Conservation (phyloP, 257 asterid species). For the Solanum gracilifrons region DNA sequence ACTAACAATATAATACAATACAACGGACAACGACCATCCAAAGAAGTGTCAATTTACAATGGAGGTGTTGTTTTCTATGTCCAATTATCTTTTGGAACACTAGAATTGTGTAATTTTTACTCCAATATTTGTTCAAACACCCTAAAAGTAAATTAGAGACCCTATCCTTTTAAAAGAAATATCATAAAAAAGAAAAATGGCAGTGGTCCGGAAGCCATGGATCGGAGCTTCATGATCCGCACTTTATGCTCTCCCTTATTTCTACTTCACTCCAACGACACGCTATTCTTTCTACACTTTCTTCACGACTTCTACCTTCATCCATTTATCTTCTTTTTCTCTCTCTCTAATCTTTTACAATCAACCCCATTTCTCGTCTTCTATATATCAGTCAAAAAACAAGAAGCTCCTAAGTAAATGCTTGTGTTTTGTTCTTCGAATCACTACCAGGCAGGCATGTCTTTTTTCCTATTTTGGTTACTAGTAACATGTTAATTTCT, state of each 20-base stretch:
- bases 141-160: not conserved
- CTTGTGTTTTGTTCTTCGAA: constrained; percentile 13
- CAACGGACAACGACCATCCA: no score
- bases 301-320: constrained; percentile 5
- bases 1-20: no score
- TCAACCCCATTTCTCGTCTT: not conserved
- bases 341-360: not conserved
- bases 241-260: constrained; percentile 7
- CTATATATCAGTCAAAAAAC: not conserved
- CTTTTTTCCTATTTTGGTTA: not conserved
- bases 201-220: constrained; percentile 22
- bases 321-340: not conserved
- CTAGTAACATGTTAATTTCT: not conserved
- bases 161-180: not conserved
- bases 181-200: not conserved
- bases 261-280: not conserved
- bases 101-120: not conserved
- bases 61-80: not conserved
- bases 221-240: constrained; percentile 52
- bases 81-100: not conserved
- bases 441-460: constrained; percentile 26
- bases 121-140: no score
- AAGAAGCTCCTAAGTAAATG: not conserved
- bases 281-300: constrained; percentile 2
- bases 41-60: no score